Evolutionary conservation across 2,329 filamentous ascomycete species (phyloP), one percentile per base, ranked within the genome.

Genomic region (Xylaria multiplex): DNA sequence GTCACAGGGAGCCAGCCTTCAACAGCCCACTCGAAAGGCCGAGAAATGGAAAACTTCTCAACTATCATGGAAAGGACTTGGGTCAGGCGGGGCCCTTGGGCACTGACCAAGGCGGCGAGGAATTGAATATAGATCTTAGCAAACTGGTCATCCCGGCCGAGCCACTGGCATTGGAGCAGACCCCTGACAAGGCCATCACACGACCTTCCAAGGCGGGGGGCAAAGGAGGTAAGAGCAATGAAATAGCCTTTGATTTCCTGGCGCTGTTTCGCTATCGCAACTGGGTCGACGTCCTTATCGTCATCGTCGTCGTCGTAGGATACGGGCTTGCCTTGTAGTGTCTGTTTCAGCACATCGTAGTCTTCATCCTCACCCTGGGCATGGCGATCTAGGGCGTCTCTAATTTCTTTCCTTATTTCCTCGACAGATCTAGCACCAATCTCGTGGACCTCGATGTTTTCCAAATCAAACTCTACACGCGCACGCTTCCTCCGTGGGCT

Each of bases 1-100:
- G 83, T 83, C 53, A 96, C 88, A 6, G 81, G 79, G 77, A 88
- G 70, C 81, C 90, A 80, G 65, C 85, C 83, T 62, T 82, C 77
- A 0, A 85, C 82, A 42, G 72, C 76, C 81, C 82, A 86, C 27
- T 82, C 76, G 1, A 82, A 81, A 19, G 81, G 73, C 57, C 80
- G 79, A 42, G 80, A 81, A 57, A 82, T 86, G 64, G 86, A 85
- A 74, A 99, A 92, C 76, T 93, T 90, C 66, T 89, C 86, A 62
- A 97, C 90, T 66, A 98, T 85, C 88, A 93, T 95, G 64, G 88
- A 85, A 64, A 97, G 85, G 45, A 97, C 89, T 22, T 88, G 84
- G 24, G 85, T 85, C 40, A 96, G 86, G 78, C 93, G 96, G 14
- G 88, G 89, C 50, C 92, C 90, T 74, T 97, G 93, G 0, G 93